Percentiles rank a stretch among this genome's conserved stretches.
Evolutionary conservation across 139 green algal genomes (phyloP).

Genomic region (Helicosporidium sp.): DNA sequence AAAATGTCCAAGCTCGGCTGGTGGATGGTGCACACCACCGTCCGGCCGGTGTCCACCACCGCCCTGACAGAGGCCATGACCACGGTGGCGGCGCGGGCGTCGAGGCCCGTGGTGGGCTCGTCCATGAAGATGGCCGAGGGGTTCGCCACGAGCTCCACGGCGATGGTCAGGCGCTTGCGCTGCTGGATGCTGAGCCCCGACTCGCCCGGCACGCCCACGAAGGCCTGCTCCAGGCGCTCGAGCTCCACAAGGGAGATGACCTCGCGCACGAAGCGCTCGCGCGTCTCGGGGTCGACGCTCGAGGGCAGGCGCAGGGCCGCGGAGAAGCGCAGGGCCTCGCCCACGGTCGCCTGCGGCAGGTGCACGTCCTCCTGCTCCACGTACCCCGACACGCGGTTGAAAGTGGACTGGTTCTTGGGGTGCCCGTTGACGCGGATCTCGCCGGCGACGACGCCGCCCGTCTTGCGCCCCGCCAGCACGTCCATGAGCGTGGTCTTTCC

Average conservation of each 20-base stretch:
- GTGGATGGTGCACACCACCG: slow-evolving; percentile 38
- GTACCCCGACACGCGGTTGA: slow-evolving; percentile 36
- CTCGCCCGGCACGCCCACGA: slow-evolving; percentile 24
- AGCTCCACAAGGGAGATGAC: slow-evolving; percentile 36
- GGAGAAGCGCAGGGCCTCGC: slow-evolving; percentile 25
- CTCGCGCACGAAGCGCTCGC: slow-evolving; percentile 25
- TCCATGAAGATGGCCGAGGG: slow-evolving; percentile 15
- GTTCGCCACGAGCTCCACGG: slow-evolving; percentile 31
- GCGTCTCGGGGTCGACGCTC: slow-evolving; percentile 7
- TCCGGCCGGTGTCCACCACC: slow-evolving; percentile 26
- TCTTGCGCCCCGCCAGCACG: slow-evolving; percentile 32
- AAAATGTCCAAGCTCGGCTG: slow-evolving; percentile 12
- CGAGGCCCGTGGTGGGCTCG: slow-evolving; percentile 26
- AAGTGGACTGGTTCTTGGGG: slow-evolving; percentile 32
- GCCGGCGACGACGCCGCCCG: slow-evolving; percentile 20
- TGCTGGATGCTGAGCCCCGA: slow-evolving; percentile 28
- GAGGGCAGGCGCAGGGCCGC: slow-evolving; percentile 29
- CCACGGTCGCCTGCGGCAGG: slow-evolving; percentile 23
- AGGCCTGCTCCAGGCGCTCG: slow-evolving; percentile 8
- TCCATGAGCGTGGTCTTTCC: slow-evolving; percentile 43
- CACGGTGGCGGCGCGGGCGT: slow-evolving; percentile 35
- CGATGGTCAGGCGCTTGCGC: slow-evolving; percentile 35
- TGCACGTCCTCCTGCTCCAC: slow-evolving; percentile 13
- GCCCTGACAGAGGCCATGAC: slow-evolving; percentile 32
- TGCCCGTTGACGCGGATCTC: slow-evolving; percentile 39